Evolutionary conservation across 176 grass and related monocot species (phyloP), one percentile per base, ranked within the genome.

Genomic region (Aechmea fasciata): DNA sequence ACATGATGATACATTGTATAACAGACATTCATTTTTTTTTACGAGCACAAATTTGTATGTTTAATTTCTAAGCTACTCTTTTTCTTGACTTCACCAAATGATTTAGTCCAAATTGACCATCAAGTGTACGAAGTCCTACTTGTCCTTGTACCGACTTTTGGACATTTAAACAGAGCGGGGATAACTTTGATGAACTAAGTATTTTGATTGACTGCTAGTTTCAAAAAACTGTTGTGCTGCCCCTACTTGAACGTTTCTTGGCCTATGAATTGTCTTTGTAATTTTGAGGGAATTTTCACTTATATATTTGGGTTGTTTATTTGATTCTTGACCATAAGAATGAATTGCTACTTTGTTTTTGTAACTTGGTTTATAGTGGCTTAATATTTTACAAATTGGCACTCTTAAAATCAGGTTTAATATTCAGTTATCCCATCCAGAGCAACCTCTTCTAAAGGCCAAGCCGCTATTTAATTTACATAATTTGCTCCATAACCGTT

Each of bases 401-500:
- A 28, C 13, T 69, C 52, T 75, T 79, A 52, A 87, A 80, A 75
- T 26, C 74, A 96, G 92, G 76, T 80, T 88, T 72, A 1, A 33
- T 48, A 84, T 96, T 13, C 7, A 79, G 61, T 64, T 96, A 52
- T 89, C 76, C 12, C 71, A 96, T 78, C 85, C 86, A 69, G 85
- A 92, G 28, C 92, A 92, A 65, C 92, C 92, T 17, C 52, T 96
- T 70, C 72, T 96, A 75, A 91, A 81, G 72, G 93, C 76, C 64
- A 96, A 96, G 41, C 93, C 76, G 50, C 78, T 96, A 63, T 96
- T 83, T 77, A 79, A 67, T 71, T 71, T 89, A 70, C 83, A 59
- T 11, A 96, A 96, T 86, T 78, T 96, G 52, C 88, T 96, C 52
- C 83, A 85, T 66, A 87, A 96, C 22, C 78, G 93, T 77, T 63